Evolutionary conservation across 495 filamentous ascomycete genomes (phyloP).

Genomic region (Penicillium pancosmium): DNA sequence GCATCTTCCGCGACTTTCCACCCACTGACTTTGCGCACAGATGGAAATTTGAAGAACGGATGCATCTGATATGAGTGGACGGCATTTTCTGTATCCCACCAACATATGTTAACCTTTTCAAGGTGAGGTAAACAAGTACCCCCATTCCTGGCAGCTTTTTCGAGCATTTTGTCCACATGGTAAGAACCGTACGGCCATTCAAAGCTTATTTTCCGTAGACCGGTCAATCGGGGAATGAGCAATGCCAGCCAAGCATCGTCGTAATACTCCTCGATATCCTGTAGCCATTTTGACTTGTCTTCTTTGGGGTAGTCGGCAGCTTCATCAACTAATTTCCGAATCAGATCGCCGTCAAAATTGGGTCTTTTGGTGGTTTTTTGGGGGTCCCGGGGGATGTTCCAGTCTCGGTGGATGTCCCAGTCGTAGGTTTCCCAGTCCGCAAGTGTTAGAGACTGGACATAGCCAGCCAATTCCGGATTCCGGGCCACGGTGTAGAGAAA

Average conservation of each 20-base stretch:
- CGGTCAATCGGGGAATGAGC: not conserved
- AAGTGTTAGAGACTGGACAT: not conserved
- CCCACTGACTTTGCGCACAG: not conserved
- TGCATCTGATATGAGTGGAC: not conserved
- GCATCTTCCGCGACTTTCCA: not conserved
- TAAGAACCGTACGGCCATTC: not conserved
- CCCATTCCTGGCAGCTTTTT: not conserved
- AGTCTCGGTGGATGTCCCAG: not conserved
- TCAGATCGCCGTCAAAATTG: not conserved
- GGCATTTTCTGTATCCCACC: not conserved
- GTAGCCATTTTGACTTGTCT: not conserved
- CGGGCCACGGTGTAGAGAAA: not conserved
- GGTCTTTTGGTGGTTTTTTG: no score
- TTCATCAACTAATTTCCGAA: not conserved
- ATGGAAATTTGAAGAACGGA: not conserved
- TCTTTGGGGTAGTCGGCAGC: not conserved
- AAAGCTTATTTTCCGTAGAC: not conserved
- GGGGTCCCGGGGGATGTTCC: not conserved
- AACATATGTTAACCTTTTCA: not conserved
- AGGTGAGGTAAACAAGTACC: not conserved
- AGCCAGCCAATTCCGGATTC: not conserved
- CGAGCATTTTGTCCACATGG: not conserved
- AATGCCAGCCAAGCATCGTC: not conserved
- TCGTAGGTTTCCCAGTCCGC: not conserved
- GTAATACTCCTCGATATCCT: not conserved